Percentiles rank a stretch among this genome's conserved stretches.
phyloP scores from a whole-genome alignment of 2,329 filamentous ascomycete species.

The Lomentospora prolificans region DNA sequence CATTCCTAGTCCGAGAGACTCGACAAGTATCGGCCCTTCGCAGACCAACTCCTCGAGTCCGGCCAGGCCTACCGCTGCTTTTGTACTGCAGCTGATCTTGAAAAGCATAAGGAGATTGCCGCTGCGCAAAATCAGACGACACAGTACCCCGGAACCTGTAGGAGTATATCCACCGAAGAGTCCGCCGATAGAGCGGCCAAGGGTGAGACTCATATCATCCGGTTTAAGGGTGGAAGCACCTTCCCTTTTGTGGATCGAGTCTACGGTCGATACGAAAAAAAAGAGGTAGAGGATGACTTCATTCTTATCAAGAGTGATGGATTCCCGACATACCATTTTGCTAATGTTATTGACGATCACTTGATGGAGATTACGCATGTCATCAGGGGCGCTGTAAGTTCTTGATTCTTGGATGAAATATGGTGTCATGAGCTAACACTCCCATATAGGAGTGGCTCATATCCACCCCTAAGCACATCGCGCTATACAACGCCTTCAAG shows the following conservation, averaged over 20 bases:
- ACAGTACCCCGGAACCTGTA: constrained; percentile 57
- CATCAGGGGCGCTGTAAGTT: constrained; percentile 66
- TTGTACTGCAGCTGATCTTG: constrained; percentile 64
- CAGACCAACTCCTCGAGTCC: constrained; percentile 55
- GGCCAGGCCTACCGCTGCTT: constrained; percentile 89
- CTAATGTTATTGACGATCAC: constrained; percentile 94
- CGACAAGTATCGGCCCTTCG: constrained; percentile 60
- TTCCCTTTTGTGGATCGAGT: constrained; percentile 54
- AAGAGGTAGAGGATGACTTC: constrained; percentile 61
- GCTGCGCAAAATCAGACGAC: constrained; percentile 39
- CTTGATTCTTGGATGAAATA: neutral
- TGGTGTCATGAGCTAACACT: no score
- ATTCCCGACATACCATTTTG: constrained; percentile 91
- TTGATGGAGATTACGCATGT: constrained; percentile 94
- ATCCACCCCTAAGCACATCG: constrained; percentile 67
- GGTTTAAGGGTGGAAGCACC: constrained; percentile 48
- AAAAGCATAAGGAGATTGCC: constrained; percentile 53
- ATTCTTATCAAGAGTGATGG: constrained; percentile 88
- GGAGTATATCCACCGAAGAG: constrained; percentile 53
- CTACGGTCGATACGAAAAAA: constrained; percentile 57
- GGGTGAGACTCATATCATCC: constrained; percentile 66
- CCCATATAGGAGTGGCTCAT: constrained; percentile 28
- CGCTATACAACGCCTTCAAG: constrained; percentile 66
- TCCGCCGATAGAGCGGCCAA: constrained; percentile 59
- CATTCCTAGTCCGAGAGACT: constrained; percentile 63